Base-by-base conservation (phyloP, 192 early-diverging fungal genomes). In the Entomortierella parvispora region DNA sequence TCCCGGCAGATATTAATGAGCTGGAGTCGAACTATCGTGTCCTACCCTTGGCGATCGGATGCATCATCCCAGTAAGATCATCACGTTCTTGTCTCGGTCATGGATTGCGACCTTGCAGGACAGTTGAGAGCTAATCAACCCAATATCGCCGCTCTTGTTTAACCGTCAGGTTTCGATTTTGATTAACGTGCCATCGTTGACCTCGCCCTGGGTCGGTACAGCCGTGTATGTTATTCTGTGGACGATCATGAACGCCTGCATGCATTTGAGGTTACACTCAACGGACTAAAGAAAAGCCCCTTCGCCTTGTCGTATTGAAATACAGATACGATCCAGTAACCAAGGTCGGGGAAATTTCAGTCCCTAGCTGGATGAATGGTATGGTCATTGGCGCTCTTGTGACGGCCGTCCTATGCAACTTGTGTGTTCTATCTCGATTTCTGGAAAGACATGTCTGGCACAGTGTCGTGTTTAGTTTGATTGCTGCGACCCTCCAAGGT, bases 401-500 rank as follows among this genome's bases (percentile, higher is more conserved):
- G 1, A 58, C 42, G 56, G 56, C 56, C 56, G 34, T 58, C 32
- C 8, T 43, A 9, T 58, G 56, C 15, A 58, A 58, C 25, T 10
- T 58, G 15, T 58, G 56, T n/a, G 56, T 58, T 20, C 37, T 58
- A 22, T 42, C 34, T 23, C 34, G 56, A 14, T 58, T 58, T 34
- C 22, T 58, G n/a, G 56, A 58, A 17, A 37, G 56, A 34, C 56
- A 58, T 43, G 26, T 58, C 18, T 58, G 40, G 32, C 40, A 58
- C 40, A 58, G 56, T 15, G 56, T 58, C 34, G 56, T 58, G 15
- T 31, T 58, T 34, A 58, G 56, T 34, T 10, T 58, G 34, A 43
- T 58, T 20, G 34, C 56, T 2, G 56, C 56, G 5, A 40, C 56
- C 10, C 56, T 58, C 25, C 56, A 58, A 58, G 56, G 56, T 58